Percentiles rank a stretch among this genome's conserved stretches.
Evolutionary conservation across 2,329 filamentous ascomycete genomes (phyloP).

Genomic region (Scopulariopsis brevicaulis): DNA sequence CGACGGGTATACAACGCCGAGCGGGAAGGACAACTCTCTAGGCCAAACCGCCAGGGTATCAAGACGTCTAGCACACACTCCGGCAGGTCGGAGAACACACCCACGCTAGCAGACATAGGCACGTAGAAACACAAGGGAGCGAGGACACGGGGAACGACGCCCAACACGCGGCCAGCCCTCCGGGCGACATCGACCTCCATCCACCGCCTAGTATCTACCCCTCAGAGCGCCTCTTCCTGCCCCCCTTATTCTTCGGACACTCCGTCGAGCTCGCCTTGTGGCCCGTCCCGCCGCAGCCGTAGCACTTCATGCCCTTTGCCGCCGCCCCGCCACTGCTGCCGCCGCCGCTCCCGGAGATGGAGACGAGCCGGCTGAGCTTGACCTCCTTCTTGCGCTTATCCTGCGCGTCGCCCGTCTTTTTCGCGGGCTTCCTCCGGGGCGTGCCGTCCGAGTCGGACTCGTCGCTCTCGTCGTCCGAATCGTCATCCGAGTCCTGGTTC

Average conservation of each 20-base stretch:
- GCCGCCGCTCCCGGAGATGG: constrained; percentile 1
- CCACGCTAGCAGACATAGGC: too few species aligned
- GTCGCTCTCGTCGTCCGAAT: background rate
- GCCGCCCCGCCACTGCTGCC: background rate
- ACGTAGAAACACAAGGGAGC: too few species aligned
- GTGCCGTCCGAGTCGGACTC: background rate
- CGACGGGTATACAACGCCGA: too few species aligned
- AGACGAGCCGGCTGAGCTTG: constrained; percentile 1
- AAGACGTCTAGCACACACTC: too few species aligned
- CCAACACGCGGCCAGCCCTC: background rate
- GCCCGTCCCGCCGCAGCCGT: background rate
- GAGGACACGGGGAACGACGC: too few species aligned
- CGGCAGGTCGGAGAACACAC: too few species aligned
- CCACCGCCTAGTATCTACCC: background rate
- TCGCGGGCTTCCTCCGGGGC: background rate
- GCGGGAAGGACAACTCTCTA: too few species aligned
- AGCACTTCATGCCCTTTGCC: background rate
- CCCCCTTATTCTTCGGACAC: constrained; percentile 1
- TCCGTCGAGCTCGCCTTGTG: constrained; percentile 1
- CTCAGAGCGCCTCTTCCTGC: background rate
- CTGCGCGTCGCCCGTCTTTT: background rate
- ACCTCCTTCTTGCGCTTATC: constrained; percentile 1
- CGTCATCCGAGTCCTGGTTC: background rate
- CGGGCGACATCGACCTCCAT: background rate
- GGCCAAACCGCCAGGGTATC: too few species aligned